Percentiles rank a stretch among this genome's conserved stretches.
phyloP scores from a whole-genome alignment of 345 rosid genomes.

The Brassica rapa region DNA sequence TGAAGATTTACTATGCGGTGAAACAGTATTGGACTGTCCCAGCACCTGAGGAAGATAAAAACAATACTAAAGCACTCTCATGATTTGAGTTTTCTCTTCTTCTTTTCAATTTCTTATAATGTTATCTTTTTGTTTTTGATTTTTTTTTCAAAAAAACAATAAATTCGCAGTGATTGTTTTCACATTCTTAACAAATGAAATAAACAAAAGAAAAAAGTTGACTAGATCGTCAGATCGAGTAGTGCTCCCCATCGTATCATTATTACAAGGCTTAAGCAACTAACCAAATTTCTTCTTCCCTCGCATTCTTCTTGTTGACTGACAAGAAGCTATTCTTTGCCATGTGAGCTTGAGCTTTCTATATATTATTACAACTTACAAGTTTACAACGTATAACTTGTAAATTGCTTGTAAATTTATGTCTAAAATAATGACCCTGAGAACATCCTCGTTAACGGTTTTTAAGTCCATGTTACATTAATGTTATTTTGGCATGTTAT shows the following conservation, averaged over 20 bases:
- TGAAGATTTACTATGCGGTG: slow-evolving; percentile 73
- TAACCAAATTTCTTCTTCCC: background rate
- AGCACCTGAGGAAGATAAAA: slow-evolving; percentile 23
- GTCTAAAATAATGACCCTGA: background rate
- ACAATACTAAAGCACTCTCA: slow-evolving; percentile 32
- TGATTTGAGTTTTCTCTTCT: slow-evolving; percentile 7
- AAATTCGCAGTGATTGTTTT: slow-evolving; percentile 6
- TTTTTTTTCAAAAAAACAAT: slow-evolving; percentile 2
- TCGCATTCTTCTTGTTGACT: background rate
- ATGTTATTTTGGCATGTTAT: background rate
- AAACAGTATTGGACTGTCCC: slow-evolving; percentile 82
- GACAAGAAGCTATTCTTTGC: slow-evolving; percentile 5
- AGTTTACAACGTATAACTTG: background rate
- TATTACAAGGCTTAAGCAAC: background rate
- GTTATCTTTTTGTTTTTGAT: background rate
- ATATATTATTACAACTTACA: background rate
- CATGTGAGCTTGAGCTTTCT: background rate
- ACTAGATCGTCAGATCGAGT: background rate
- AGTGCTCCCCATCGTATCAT: background rate
- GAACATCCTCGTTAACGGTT: background rate
- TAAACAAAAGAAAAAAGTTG: background rate
- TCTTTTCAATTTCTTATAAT: background rate
- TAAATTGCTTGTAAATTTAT: background rate
- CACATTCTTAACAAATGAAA: slow-evolving; percentile 21
- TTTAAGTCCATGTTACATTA: background rate